Evolutionary conservation across 768 basidiomycete species (phyloP).

Genomic region (Leccinum boreale): DNA sequence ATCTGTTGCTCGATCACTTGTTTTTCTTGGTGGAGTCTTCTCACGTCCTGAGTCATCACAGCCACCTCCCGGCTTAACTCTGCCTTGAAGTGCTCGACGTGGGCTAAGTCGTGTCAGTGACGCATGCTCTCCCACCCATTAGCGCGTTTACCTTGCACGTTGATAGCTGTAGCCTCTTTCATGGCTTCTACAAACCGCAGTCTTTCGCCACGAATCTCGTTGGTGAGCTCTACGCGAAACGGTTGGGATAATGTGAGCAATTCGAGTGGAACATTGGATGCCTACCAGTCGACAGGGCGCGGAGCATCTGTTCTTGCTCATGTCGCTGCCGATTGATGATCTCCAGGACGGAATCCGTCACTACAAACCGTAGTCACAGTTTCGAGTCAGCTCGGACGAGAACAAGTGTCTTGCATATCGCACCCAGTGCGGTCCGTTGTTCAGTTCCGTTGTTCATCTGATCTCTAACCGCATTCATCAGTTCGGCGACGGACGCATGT

Average conservation of each 20-base stretch:
- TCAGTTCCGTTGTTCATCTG: conserved; percentile 39
- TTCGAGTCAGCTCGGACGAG: conserved; percentile 7
- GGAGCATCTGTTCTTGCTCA: conserved; percentile 70
- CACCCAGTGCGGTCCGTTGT: conserved; percentile 39
- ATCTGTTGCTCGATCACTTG: conserved; percentile 67
- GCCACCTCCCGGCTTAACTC: conserved; percentile 73
- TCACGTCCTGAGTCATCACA: conserved; percentile 71
- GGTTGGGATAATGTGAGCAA: background rate
- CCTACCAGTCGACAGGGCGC: conserved; percentile 62
- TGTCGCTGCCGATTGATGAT: conserved; percentile 67
- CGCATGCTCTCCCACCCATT: background rate
- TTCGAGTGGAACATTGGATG: background rate
- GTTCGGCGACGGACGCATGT: conserved; percentile 33
- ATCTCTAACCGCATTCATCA: conserved; percentile 40
- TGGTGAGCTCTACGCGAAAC: conserved; percentile 57
- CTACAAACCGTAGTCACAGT: conserved; percentile 31
- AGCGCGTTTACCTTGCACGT: conserved; percentile 61
- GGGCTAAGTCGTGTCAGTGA: conserved; percentile 43
- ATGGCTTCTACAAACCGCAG: conserved; percentile 91
- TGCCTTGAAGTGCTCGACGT: conserved; percentile 86
- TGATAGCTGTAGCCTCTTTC: conserved; percentile 88
- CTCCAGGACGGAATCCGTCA: conserved; percentile 54
- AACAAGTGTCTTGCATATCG: conserved; percentile 11
- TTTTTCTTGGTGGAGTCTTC: conserved; percentile 60
- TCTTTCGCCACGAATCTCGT: conserved; percentile 83